Evolutionary conservation across 2,329 filamentous ascomycete genomes (phyloP), one percentile per base, ranked within the genome.

Genomic region (Calonectria henricotiae): DNA sequence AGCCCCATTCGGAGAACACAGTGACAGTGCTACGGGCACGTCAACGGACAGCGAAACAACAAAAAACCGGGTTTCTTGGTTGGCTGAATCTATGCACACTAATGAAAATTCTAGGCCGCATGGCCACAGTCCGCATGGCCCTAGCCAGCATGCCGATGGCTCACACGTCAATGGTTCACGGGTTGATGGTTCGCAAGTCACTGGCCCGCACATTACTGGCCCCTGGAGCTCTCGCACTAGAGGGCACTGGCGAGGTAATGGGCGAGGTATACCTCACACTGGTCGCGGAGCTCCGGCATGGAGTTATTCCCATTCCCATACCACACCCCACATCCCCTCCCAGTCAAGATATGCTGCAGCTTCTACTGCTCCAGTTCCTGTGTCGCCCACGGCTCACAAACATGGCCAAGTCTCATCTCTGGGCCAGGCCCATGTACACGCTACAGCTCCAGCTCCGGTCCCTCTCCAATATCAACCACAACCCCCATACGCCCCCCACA

Each of bases 41-140:
- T 69, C 70, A 8, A 65, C 66, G 3, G 66, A 71, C 30, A 62
- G 67, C 25, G 73, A 74, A 4, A 68, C 65, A 11, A 67, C 75
- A n/a, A 62, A 62, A 27, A 58, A 68, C 2, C 58, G 61, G 5
- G 39, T 51, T 2, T 62, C 70, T 3, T 4, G 43, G 0, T 23
- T 51, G 9, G 55, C 65, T 25, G 49, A 61, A 8, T 61, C 55
- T n/a, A 44, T 51, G n/a, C 71, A 73, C 13, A 66, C 17, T 39
- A 64, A 55, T 11, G 30, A 39, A 46, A 60, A 23, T 49, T 9
- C 54, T 41, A 6, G 63, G 55, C 12, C 4, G 49, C 46, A 60
- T 15, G 68, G 66, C 23, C n/a, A 39, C 17, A 32, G 20, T 12
- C 8, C 13, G 2, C 51, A 37, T 39, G 51, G 20, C 7, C 7